These are phyloP conservation scores for Heracleum sosnowskyi DNA, from an alignment of 129 eudicot genomes.

Conservation along the genomic window DNA sequence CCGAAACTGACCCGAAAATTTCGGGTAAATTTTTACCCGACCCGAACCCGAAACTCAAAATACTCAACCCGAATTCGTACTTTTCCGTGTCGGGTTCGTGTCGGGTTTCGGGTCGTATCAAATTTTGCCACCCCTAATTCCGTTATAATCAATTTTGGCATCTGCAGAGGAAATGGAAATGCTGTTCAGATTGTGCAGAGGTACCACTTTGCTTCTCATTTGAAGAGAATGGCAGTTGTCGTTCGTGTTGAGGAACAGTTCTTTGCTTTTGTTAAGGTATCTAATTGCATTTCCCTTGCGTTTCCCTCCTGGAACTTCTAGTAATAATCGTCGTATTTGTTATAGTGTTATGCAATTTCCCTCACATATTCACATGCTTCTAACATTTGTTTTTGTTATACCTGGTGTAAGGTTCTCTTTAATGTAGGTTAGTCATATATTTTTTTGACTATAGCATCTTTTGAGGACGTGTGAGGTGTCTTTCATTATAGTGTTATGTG, in stretches of 20 bases:
- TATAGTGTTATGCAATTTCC: too few relatives aligned
- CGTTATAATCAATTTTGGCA: not conserved
- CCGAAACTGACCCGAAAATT: too few relatives aligned
- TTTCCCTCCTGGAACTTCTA: not conserved
- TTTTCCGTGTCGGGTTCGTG: too few relatives aligned
- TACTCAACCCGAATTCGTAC: too few relatives aligned
- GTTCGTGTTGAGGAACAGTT: conserved; percentile 89
- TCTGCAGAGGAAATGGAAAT: conserved; percentile 69
- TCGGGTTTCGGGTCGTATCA: too few relatives aligned
- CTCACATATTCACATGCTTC: not conserved
- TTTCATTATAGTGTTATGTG: too few relatives aligned
- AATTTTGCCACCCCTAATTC: too few relatives aligned
- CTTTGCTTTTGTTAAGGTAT: conserved; percentile 84
- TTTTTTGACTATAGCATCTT: not conserved
- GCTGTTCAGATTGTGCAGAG: conserved; percentile 92
- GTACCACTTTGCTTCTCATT: conserved; percentile 90
- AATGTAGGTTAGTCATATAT: not conserved
- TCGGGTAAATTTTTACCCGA: too few relatives aligned
- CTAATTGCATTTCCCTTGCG: not conserved
- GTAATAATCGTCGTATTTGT: too few relatives aligned
- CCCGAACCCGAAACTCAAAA: too few relatives aligned
- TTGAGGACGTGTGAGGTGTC: not conserved
- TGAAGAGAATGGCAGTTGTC: conserved; percentile 93
- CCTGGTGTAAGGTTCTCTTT: not conserved
- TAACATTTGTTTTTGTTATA: not conserved